A percentile compares a stretch with the other conserved stretches of the same genome.
These are phyloP conservation scores for Neophaeococcomyces aloes DNA, from an alignment of 2,329 filamentous ascomycete species.

Conservation along the genomic window DNA sequence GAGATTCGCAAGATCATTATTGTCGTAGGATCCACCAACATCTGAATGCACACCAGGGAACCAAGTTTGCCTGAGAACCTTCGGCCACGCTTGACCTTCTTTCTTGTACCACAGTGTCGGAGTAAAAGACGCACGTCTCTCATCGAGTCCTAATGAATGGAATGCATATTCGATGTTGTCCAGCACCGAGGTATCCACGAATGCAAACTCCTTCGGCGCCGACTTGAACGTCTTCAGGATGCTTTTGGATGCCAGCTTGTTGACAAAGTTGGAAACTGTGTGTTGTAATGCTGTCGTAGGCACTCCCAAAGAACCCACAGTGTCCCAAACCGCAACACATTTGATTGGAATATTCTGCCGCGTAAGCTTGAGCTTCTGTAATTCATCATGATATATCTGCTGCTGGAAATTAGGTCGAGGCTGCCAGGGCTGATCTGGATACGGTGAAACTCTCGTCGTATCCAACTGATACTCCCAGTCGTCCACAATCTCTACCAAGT, in stretches of 20 bases:
- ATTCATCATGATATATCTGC: slow-evolving; percentile 15
- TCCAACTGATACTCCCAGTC: slow-evolving; percentile 22
- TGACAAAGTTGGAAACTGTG: neutral
- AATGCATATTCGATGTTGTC: slow-evolving; percentile 27
- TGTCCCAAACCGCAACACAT: slow-evolving; percentile 27
- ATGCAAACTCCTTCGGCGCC: slow-evolving; percentile 23
- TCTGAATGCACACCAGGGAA: slow-evolving; percentile 37
- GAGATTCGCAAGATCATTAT: slow-evolving; percentile 40
- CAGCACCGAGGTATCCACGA: slow-evolving; percentile 25
- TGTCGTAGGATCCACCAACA: slow-evolving; percentile 37
- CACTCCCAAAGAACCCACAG: slow-evolving; percentile 26
- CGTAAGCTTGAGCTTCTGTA: slow-evolving; percentile 16
- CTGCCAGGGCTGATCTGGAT: slow-evolving; percentile 18
- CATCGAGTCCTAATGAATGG: slow-evolving; percentile 27
- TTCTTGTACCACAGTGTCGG: slow-evolving; percentile 27
- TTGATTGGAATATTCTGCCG: slow-evolving; percentile 22
- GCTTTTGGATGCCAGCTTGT: too few relatives aligned
- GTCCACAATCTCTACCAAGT: slow-evolving; percentile 20
- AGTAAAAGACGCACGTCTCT: slow-evolving; percentile 24
- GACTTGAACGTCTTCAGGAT: slow-evolving; percentile 14
- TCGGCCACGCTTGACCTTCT: slow-evolving; percentile 19
- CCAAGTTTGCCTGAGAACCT: slow-evolving; percentile 36
- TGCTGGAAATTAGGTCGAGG: slow-evolving; percentile 17
- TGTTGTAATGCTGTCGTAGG: slow-evolving; percentile 20
- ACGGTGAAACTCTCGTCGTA: slow-evolving; percentile 15